A percentile compares a stretch with the other conserved stretches of the same genome.
Conservation (phyloP, 225 moss, liverwort and hornwort genomes). For the Ulota crispa region DNA sequence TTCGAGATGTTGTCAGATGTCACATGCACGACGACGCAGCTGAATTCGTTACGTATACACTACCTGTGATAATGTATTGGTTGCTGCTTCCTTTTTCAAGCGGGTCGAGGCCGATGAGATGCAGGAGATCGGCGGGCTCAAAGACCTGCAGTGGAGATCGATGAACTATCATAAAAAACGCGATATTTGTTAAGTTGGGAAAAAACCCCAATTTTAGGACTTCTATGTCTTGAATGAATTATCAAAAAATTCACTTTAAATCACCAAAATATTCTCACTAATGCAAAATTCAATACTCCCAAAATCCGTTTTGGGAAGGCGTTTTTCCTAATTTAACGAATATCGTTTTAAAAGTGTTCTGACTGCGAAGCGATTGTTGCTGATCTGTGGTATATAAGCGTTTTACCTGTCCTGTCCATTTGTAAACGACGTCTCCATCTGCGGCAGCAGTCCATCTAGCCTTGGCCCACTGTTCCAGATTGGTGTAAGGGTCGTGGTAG, state of each 20-base stretch:
- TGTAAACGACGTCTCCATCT: conserved; percentile 37
- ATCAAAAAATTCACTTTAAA: too few species aligned
- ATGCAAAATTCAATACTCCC: too few species aligned
- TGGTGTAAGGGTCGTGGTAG: conserved; percentile 28
- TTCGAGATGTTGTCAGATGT: background rate
- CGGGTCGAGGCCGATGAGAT: conserved; percentile 39
- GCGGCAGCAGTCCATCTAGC: conserved; percentile 25
- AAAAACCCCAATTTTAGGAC: too few species aligned
- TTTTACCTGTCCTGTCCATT: conserved; percentile 30
- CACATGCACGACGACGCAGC: too few species aligned
- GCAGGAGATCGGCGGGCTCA: conserved; percentile 35
- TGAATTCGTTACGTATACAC: background rate
- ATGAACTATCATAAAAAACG: background rate
- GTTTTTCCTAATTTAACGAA: too few species aligned
- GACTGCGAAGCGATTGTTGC: background rate
- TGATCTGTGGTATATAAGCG: background rate
- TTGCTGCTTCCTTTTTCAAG: conserved; percentile 28
- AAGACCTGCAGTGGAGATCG: conserved; percentile 3
- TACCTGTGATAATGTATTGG: conserved; percentile 35
- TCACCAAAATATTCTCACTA: too few species aligned
- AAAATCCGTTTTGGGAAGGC: too few species aligned
- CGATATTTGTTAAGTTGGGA: too few species aligned
- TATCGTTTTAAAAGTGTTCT: too few species aligned
- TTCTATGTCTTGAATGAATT: too few species aligned
- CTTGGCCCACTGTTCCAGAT: conserved; percentile 39